Evolutionary conservation across 192 early-diverging fungal species (phyloP), one percentile per base, ranked within the genome.

Genomic region (Coemansia sp.): DNA sequence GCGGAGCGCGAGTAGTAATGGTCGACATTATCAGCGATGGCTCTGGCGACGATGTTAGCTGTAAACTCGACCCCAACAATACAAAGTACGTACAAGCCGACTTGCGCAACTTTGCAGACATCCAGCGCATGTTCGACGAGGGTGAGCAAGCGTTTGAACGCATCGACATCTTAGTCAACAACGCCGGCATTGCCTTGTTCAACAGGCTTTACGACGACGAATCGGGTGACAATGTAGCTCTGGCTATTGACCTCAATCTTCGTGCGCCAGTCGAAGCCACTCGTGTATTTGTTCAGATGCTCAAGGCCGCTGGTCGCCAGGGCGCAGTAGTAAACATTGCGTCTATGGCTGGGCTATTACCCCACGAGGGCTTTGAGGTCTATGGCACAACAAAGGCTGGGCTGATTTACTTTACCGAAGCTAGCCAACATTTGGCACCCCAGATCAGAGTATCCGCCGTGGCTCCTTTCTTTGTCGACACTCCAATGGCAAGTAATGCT

Each of bases 121-220:
- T 74, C 48, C 62, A 45, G 51, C 38, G 60, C 29, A 64, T 72
- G 57, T 51, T 84, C 37, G 19, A 48, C 14, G 53, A 66, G 4
- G 74, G 62, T 15, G 15, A 53, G 8, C 23, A 42, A 0, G 63
- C 57, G 12, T 84, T 73, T 45, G 82, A 69, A 4, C 65, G 44
- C 2, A 64, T 84, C 27, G 74, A 84, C 29, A 67, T 84, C 11
- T 58, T 84, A 27, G 67, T 84, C 12, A 84, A 84, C 65, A 79
- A 79, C 46, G 82, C 77, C 4, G 82, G 68, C 1, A 19, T 84
- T 5, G 74, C 69, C n/a, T 44, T 45, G 29, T 46, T 59, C 37
- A 65, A 72, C 46, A 17, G 41, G 15, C 48, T 67, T 23, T 77
- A 71, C 53, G 57, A 25, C 4, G 64, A 62, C 45, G 66, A 68